Percentiles rank a stretch among this genome's conserved stretches.
phyloP scores from a whole-genome alignment of 768 basidiomycete species.

The Panellus pusillus region DNA sequence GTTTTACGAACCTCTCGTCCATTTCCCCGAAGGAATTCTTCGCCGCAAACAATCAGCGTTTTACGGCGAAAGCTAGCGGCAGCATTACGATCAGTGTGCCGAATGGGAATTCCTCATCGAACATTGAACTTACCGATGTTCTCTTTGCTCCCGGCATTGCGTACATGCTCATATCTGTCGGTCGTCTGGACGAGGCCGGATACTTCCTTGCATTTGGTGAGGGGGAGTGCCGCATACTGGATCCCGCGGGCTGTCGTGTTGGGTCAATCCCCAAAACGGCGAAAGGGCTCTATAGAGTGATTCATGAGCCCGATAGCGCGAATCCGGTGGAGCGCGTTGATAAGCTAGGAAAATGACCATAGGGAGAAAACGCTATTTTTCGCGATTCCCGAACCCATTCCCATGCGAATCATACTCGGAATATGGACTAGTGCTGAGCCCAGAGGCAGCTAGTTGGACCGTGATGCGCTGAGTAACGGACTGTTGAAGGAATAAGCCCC shows the following conservation, averaged over 20 bases:
- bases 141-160: slow-evolving; percentile 19
- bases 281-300: slow-evolving; percentile 6
- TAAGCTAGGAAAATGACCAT: too few relatives aligned
- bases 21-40: slow-evolving; percentile 23
- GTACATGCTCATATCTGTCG: slow-evolving; percentile 21
- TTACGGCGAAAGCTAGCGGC: slow-evolving; percentile 22
- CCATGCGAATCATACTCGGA: too few relatives aligned
- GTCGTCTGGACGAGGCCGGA: slow-evolving; percentile 19
- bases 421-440: too few relatives aligned
- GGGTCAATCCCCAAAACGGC: not conserved
- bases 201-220: slow-evolving; percentile 3
- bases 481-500: too few relatives aligned
- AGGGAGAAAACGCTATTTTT: too few relatives aligned
- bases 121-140: slow-evolving; percentile 13
- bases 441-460: too few relatives aligned
- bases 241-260: not conserved
- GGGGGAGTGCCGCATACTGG: slow-evolving; percentile 9
- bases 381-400: too few relatives aligned
- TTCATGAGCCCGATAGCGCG: not conserved
- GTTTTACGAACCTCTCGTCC: too few relatives aligned
- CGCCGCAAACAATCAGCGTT: slow-evolving; percentile 24
- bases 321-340: not conserved
- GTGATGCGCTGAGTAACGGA: too few relatives aligned
- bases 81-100: slow-evolving; percentile 22
- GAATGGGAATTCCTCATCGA: slow-evolving; percentile 13